A percentile compares a stretch with the other conserved stretches of the same genome.
Evolutionary conservation across 176 grass and related monocot species (phyloP).

Genomic region (Microstegium vimineum): DNA sequence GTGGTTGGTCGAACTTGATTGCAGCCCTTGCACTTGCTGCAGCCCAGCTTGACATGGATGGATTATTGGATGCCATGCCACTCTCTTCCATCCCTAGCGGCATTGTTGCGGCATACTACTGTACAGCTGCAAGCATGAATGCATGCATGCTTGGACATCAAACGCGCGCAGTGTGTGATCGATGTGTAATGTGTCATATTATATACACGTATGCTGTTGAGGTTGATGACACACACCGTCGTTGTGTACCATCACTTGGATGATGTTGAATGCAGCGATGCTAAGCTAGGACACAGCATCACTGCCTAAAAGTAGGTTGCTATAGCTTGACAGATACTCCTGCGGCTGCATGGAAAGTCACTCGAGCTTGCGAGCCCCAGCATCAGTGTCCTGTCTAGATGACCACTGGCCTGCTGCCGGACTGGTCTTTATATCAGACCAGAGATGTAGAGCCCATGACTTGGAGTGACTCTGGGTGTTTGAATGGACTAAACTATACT

Average conservation of each 20-base stretch:
- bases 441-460: neutral
- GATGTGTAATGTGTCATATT: neutral
- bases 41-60: conserved; percentile 7
- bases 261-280: neutral
- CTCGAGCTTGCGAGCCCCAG: neutral
- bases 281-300: neutral
- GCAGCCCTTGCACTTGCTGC: neutral
- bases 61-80: neutral
- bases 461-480: neutral
- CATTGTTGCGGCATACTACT: neutral
- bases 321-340: neutral
- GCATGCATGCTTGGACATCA: neutral
- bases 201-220: neutral
- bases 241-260: neutral
- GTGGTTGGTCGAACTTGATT: conserved; percentile 48
- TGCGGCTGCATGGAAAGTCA: neutral
- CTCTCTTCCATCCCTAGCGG: neutral
- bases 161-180: too few species aligned
- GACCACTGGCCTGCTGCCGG: neutral
- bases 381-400: neutral
- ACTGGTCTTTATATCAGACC: neutral
- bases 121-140: conserved; percentile 18
- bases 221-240: neutral
- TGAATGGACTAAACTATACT: too few species aligned
- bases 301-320: neutral